phyloP scores from a whole-genome alignment of 148 eudicot genomes.

The Silene uniflora region DNA sequence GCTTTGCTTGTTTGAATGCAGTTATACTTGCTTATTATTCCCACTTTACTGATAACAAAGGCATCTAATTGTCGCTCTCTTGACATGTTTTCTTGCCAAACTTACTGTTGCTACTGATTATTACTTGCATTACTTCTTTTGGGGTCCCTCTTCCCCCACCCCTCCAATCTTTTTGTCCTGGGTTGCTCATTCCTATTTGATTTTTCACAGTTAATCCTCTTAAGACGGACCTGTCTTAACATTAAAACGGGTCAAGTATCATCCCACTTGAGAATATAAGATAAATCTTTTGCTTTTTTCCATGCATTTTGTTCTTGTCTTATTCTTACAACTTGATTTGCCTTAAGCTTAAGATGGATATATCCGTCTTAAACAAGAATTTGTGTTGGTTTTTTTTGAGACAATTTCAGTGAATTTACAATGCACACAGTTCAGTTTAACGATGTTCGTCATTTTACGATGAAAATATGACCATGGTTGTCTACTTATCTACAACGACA shows the following conservation, averaged over 20 bases:
- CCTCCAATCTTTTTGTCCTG: background rate
- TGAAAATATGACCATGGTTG: background rate
- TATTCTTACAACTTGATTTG: too few relatives aligned
- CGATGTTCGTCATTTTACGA: too few relatives aligned
- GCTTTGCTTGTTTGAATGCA: constrained; percentile 4
- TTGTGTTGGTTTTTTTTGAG: background rate
- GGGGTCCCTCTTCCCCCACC: constrained; percentile 8
- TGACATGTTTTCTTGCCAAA: constrained; percentile 24
- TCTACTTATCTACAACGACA: background rate
- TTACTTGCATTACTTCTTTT: constrained; percentile 12
- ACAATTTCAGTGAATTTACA: background rate
- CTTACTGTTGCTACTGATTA: constrained; percentile 2
- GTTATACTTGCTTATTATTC: background rate
- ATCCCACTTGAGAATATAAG: too few relatives aligned
- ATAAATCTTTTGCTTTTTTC: too few relatives aligned
- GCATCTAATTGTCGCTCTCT: constrained; percentile 1
- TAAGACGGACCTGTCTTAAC: too few relatives aligned
- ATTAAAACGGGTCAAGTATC: too few relatives aligned
- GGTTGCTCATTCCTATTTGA: background rate
- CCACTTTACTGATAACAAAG: constrained; percentile 1
- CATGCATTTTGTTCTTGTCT: too few relatives aligned
- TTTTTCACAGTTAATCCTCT: background rate
- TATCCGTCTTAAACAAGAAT: too few relatives aligned
- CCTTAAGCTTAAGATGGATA: too few relatives aligned
- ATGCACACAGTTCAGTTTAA: too few relatives aligned